Conservation (phyloP, 768 basidiomycete species). For the Russula abietina region DNA sequence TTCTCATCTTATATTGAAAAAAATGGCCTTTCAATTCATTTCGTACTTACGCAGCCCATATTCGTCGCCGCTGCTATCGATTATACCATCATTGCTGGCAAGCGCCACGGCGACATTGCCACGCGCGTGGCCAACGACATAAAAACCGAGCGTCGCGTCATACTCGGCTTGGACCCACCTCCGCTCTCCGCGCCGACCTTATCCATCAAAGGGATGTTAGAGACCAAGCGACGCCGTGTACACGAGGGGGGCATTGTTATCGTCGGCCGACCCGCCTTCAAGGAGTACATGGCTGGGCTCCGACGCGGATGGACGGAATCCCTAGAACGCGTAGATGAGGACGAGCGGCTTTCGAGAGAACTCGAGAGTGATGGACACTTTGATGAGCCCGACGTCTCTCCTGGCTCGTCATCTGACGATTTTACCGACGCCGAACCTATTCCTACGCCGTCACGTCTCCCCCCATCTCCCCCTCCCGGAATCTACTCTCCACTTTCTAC, state of each 20-base stretch:
- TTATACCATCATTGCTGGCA: constrained; percentile 77
- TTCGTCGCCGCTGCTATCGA: constrained; percentile 92
- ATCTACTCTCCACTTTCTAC: constrained; percentile 28
- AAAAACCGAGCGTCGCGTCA: constrained; percentile 59
- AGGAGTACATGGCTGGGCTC: constrained; percentile 90
- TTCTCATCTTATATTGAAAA: constrained; percentile 6
- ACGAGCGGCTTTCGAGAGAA: constrained; percentile 61
- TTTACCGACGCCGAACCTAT: constrained; percentile 36
- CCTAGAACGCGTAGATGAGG: constrained; percentile 59
- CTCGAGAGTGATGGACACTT: constrained; percentile 72
- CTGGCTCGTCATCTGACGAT: constrained; percentile 25
- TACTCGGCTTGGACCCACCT: constrained; percentile 56
- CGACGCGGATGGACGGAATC: constrained; percentile 78
- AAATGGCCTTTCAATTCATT: constrained; percentile 10
- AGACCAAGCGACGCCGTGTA: constrained; percentile 50
- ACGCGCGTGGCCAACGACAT: constrained; percentile 68
- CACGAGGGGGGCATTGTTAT: constrained; percentile 81
- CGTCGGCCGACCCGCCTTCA: constrained; percentile 84
- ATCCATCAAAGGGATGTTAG: constrained; percentile 48
- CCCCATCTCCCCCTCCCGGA: constrained; percentile 31
- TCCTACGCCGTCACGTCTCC: constrained; percentile 37
- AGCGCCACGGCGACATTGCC: constrained; percentile 82
- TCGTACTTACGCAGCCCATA: constrained; percentile 57
- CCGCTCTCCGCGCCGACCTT: constrained; percentile 39
- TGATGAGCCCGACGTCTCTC: constrained; percentile 51